phyloP scores from a whole-genome alignment of 78 protist genomes.

The Dictyostelium brefeldianum region DNA sequence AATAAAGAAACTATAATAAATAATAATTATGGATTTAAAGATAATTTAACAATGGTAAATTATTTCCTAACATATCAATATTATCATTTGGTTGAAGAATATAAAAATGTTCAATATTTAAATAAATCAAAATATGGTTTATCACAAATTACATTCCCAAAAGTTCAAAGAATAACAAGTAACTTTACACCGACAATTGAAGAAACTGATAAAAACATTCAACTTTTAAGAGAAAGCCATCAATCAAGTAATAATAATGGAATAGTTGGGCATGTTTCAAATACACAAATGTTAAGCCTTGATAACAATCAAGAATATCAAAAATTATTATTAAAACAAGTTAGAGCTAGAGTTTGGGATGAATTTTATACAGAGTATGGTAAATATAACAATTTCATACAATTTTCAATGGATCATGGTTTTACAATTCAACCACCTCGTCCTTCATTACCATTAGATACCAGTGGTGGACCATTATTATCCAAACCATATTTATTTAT shows the following conservation, averaged over 20 bases:
- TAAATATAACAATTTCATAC: neutral
- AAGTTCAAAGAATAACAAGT: neutral
- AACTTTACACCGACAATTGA: neutral
- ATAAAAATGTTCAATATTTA: neutral
- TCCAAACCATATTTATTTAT: neutral
- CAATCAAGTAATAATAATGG: neutral
- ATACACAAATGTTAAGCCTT: neutral
- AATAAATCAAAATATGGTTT: neutral
- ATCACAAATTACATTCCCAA: neutral
- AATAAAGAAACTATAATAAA: too few species aligned
- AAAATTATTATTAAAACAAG: neutral
- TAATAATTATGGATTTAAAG: neutral
- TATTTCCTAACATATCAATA: constrained; percentile 10
- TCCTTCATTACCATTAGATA: neutral
- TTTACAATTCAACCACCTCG: neutral
- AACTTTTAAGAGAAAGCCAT: neutral
- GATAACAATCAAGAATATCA: neutral
- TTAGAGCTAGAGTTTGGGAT: neutral
- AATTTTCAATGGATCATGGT: neutral
- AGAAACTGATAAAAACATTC: neutral
- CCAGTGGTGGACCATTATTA: neutral
- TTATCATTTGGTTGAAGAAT: neutral
- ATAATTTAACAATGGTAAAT: neutral
- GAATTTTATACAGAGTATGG: neutral
- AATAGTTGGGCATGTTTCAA: neutral